phyloP scores from a whole-genome alignment of 1,284 basidiomycete genomes.

The Waitea zeae region DNA sequence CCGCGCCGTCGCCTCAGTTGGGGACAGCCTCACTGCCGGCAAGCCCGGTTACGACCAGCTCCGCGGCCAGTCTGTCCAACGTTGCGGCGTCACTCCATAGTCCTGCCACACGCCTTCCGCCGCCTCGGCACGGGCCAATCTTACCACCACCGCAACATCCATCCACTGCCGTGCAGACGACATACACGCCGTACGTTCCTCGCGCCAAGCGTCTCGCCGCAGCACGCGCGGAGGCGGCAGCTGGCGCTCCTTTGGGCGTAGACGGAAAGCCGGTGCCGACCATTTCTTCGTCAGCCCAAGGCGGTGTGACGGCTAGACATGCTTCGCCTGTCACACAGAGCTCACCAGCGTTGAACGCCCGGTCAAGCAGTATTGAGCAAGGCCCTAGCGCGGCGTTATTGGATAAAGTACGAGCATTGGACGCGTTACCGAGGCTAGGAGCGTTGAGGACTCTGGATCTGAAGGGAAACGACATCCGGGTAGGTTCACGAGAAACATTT shows the following conservation, averaged over 20 bases:
- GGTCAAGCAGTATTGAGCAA: constrained; percentile 16
- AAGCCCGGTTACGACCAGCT: constrained; percentile 12
- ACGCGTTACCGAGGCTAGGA: constrained; percentile 72
- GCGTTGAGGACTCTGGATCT: constrained; percentile 81
- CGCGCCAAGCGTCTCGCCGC: constrained; percentile 28
- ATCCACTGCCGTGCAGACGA: constrained; percentile 36
- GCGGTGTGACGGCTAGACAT: constrained; percentile 64
- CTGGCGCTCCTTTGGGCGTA: constrained; percentile 21
- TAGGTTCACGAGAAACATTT: constrained; percentile 20
- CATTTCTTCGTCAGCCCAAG: constrained; percentile 58
- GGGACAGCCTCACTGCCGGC: constrained; percentile 2
- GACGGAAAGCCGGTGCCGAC: too few species aligned
- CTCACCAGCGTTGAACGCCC: constrained; percentile 2
- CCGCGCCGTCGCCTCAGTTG: constrained; percentile 8
- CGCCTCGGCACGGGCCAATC: constrained; percentile 21
- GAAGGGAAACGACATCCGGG: constrained; percentile 80
- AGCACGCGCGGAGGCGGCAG: constrained; percentile 12
- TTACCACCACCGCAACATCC: constrained; percentile 46
- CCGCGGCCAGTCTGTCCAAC: constrained; percentile 11
- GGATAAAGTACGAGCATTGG: constrained; percentile 70
- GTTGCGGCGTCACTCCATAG: constrained; percentile 10
- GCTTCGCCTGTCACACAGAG: constrained; percentile 9
- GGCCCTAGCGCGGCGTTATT: constrained; percentile 58
- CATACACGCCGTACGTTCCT: constrained; percentile 70
- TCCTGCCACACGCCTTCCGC: constrained; percentile 13